These are phyloP conservation scores for Phytophthora colocasiae DNA, from an alignment of 352 stramenopile genomes.

Conservation along the genomic window DNA sequence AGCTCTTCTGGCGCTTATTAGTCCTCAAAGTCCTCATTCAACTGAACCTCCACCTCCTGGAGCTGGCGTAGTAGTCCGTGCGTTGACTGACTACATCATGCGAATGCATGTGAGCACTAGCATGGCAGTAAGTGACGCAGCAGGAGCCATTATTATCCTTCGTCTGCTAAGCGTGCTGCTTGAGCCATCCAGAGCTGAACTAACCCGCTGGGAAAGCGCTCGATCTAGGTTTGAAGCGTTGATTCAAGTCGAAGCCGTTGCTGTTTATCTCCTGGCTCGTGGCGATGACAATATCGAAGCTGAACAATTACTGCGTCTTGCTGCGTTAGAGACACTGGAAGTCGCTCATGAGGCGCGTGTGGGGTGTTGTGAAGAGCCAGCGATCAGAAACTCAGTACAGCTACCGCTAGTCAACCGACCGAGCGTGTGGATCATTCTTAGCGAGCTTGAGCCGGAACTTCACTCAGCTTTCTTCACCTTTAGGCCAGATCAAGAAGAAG, in stretches of 20 bases:
- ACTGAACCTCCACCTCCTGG: conserved; percentile 21
- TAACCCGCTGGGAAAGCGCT: conserved; percentile 43
- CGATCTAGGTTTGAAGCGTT: conserved; percentile 55
- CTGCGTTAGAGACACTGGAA: conserved; percentile 43
- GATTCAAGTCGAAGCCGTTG: conserved; percentile 66
- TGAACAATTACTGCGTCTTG: conserved; percentile 35
- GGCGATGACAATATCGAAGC: conserved; percentile 45
- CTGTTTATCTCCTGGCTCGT: conserved; percentile 62
- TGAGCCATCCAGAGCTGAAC: conserved; percentile 15
- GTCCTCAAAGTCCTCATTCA: conserved; percentile 9
- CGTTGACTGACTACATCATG: conserved; percentile 70
- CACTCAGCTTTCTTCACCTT: conserved; percentile 43
- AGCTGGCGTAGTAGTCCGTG: conserved; percentile 51
- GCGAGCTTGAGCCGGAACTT: conserved; percentile 38
- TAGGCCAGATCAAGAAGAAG: background rate
- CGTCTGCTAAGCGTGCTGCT: conserved; percentile 51
- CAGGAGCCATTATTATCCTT: conserved; percentile 34
- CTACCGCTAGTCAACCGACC: conserved; percentile 20
- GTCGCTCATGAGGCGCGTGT: conserved; percentile 29
- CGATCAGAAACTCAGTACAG: conserved; percentile 11
- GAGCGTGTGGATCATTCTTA: conserved; percentile 36
- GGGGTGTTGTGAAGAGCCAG: conserved; percentile 8
- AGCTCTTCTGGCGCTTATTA: conserved; percentile 46
- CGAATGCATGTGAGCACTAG: conserved; percentile 47
- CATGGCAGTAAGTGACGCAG: conserved; percentile 21